Evolutionary conservation across 2,329 filamentous ascomycete genomes (phyloP), one percentile per base, ranked within the genome.

Genomic region (Blastomyces silverae): DNA sequence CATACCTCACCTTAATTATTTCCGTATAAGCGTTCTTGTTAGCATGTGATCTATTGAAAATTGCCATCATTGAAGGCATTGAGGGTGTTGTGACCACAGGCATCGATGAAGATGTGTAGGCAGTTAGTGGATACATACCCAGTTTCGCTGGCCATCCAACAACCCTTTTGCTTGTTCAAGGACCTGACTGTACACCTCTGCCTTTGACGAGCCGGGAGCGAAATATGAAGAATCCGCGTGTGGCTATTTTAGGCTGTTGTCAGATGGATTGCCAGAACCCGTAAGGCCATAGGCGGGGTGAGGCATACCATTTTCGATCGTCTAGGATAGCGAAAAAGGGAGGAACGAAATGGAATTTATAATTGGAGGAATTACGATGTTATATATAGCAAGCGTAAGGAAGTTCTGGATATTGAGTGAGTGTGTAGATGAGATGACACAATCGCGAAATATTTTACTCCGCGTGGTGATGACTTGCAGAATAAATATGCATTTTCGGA

Each of bases 211-310:
- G 6, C 70, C 72, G 34, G 71, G 66, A 44, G 71, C 66, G 70
- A 81, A 82, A 67, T 76, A 75, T n/a, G 80, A 78, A 28, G 78
- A 73, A 69, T 81, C 79, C 65, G 79, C 80, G 74, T 81, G 80
- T 65, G 78, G 78, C 80, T 81, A 64, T 46, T 31, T 28, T 7
- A 10, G 7, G 10, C 39, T 37, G 2, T 39, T 17, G 57, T 44
- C 22, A 59, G 39, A 50, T n/a, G 15, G 15, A 25, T 61, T 22
- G 20, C 11, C 62, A n/a, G n/a, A 34, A 8, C 6, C 22, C 13
- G 17, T 28, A 22, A 11, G 15, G 28, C 25, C 6, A 37, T 1
- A 22, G 11, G 25, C 44, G 1, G 10, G 58, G 25, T 37, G 31
- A n/a, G 25, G 7, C 42, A 11, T n/a, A 61, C 42, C 42, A 61